These are phyloP conservation scores for Starmerella ratchasimensis DNA, from an alignment of 805 yeast genomes.

Conservation along the genomic window DNA sequence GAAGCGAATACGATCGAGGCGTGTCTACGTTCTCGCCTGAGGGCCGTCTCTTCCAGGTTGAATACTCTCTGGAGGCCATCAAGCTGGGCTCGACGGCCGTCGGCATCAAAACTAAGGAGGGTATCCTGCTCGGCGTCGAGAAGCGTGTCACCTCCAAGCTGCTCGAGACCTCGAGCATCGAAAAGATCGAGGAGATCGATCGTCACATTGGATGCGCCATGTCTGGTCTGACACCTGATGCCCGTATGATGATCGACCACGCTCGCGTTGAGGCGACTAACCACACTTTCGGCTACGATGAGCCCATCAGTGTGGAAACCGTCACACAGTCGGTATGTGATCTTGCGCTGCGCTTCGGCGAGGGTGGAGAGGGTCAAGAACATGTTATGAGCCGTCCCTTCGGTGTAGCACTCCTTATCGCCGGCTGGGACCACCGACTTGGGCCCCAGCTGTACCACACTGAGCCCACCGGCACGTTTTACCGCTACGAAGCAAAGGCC, in stretches of 20 bases:
- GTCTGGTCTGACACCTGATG: conserved; percentile 98
- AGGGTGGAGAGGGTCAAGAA: conserved; percentile 82
- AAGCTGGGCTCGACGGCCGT: conserved; percentile 96
- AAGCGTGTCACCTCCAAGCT: conserved; percentile 89
- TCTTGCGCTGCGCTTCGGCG: conserved; percentile 90
- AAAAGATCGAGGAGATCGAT: conserved; percentile 91
- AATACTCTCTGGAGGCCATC: conserved; percentile 93
- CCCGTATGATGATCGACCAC: conserved; percentile 96
- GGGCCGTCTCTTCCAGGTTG: conserved; percentile 95
- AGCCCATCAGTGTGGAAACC: conserved; percentile 80
- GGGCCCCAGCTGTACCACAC: conserved; percentile 95
- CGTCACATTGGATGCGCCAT: conserved; percentile 94
- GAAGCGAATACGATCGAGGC: conserved; percentile 98
- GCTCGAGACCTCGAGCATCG: conserved; percentile 84
- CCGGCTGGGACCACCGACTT: conserved; percentile 77
- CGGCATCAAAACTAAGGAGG: conserved; percentile 89
- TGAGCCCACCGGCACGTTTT: conserved; percentile 98
- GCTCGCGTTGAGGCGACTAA: conserved; percentile 77
- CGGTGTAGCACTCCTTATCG: conserved; percentile 93
- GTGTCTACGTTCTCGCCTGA: conserved; percentile 98
- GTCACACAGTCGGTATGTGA: conserved; percentile 95
- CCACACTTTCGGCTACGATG: conserved; percentile 83
- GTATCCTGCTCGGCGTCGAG: conserved; percentile 92
- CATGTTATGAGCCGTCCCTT: conserved; percentile 95
- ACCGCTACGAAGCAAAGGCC: conserved; percentile 95